A percentile compares a stretch with the other conserved stretches of the same genome.
Evolutionary conservation across 2,329 filamentous ascomycete species (phyloP).

Genomic region (Sporothrix pseudoabietina): DNA sequence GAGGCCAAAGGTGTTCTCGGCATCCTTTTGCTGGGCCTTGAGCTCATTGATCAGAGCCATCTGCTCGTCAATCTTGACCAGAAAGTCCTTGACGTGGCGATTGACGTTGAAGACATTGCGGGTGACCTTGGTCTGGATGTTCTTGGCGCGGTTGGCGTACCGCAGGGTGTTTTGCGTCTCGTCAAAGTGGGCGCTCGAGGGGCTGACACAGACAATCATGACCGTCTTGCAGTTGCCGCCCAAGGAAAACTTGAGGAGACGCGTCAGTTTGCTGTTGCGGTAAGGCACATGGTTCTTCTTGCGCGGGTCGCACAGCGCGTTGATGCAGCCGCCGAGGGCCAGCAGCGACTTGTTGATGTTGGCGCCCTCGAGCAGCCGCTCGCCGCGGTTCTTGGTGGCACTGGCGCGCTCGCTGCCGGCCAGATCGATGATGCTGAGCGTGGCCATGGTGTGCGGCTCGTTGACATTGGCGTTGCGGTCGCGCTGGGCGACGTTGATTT

Average conservation of each 20-base stretch:
- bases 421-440: constrained; percentile 95
- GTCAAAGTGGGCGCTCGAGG: constrained; percentile 94
- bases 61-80: constrained; percentile 99
- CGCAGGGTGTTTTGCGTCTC: constrained; percentile 97
- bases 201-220: constrained; percentile 99
- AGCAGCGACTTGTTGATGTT: constrained; percentile 99
- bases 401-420: constrained; percentile 95
- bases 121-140: constrained; percentile 99
- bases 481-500: constrained; percentile 94
- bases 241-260: constrained; percentile 92
- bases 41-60: constrained; percentile 96
- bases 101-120: constrained; percentile 99
- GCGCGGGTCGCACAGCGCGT: constrained; percentile 89
- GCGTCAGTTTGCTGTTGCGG: constrained; percentile 94
- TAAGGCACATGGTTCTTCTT: constrained; percentile 95
- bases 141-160: constrained; percentile 97
- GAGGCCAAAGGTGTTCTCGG: constrained; percentile 75
- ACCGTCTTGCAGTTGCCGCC: constrained; percentile 98
- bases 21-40: constrained; percentile 88
- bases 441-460: constrained; percentile 97
- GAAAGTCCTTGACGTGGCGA: constrained; percentile 96
- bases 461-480: constrained; percentile 90
- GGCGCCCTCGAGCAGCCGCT: constrained; percentile 86
- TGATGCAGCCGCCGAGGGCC: constrained; percentile 94
- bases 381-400: constrained; percentile 93